Evolutionary conservation across 1,284 basidiomycete species (phyloP).

Genomic region (Apiotrichum gamsii): DNA sequence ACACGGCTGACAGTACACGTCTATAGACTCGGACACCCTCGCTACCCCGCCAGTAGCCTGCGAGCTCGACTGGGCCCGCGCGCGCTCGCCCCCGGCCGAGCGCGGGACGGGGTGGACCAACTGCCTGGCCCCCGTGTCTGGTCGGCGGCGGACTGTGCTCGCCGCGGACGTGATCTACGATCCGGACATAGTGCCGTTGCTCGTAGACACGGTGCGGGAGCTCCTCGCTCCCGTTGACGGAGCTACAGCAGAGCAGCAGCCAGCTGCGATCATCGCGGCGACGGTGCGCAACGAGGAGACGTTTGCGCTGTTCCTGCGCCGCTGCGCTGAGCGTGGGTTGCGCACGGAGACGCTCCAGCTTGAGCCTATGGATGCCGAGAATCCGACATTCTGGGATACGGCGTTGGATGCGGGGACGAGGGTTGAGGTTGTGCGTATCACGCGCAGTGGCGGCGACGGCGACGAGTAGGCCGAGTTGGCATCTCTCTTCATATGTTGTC

Average conservation of each 20-base stretch:
- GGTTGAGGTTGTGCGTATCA: constrained; percentile 33
- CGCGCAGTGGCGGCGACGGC: too few relatives aligned
- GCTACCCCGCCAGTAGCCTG: constrained; percentile 5
- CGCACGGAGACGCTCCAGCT: constrained; percentile 16
- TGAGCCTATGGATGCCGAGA: constrained; percentile 16
- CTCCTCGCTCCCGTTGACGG: constrained; percentile 7
- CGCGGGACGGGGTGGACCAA: constrained; percentile 24
- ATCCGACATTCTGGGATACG: constrained; percentile 41
- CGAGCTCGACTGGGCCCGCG: constrained; percentile 38
- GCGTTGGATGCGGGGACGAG: constrained; percentile 33
- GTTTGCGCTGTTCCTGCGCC: constrained; percentile 32
- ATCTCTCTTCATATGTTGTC: too few relatives aligned
- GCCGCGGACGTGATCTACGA: constrained; percentile 50
- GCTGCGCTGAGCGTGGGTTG: constrained; percentile 25
- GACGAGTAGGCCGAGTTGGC: too few relatives aligned
- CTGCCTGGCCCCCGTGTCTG: constrained; percentile 1
- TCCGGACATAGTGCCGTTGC: constrained; percentile 40
- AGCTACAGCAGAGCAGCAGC: background rate
- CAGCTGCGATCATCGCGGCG: constrained; percentile 38
- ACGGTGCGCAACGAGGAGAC: constrained; percentile 46
- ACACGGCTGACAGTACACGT: too few relatives aligned
- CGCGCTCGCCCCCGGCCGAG: constrained; percentile 4
- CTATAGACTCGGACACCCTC: constrained; percentile 18
- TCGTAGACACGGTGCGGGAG: constrained; percentile 34
- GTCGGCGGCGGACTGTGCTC: constrained; percentile 25